Conservation (phyloP, 352 stramenopile species). For the Hyaloperonospora arabidopsidis region DNA sequence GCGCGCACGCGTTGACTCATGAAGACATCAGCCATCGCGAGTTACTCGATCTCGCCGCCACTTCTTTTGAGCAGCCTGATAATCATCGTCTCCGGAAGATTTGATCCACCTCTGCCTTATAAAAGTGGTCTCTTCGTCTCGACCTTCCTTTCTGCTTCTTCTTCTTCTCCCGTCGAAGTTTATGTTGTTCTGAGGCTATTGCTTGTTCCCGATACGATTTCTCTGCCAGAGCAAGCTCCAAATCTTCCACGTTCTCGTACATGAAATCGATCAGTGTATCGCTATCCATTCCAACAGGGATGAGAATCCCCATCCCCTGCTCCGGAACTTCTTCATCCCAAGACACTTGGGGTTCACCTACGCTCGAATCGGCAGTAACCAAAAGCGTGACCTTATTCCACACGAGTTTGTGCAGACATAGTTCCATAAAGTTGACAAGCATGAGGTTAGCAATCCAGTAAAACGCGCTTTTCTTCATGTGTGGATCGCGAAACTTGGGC, state of each 20-base stretch:
- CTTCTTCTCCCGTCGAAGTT: slow-evolving; percentile 17
- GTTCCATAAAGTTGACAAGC: slow-evolving; percentile 78
- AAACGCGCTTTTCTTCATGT: slow-evolving; percentile 56
- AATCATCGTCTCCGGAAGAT: slow-evolving; percentile 32
- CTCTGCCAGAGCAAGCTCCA: slow-evolving; percentile 44
- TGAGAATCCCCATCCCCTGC: slow-evolving; percentile 59
- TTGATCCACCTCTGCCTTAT: slow-evolving; percentile 39
- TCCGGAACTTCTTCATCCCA: slow-evolving; percentile 49
- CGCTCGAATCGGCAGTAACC: slow-evolving; percentile 36
- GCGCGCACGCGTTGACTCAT: too few species aligned
- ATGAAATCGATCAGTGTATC: slow-evolving; percentile 49
- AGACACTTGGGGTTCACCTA: slow-evolving; percentile 34
- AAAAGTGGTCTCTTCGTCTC: slow-evolving; percentile 43
- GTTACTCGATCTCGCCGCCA: too few species aligned
- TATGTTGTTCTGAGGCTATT: slow-evolving; percentile 13
- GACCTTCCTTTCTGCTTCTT: slow-evolving; percentile 17
- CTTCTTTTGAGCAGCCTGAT: too few species aligned
- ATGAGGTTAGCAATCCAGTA: slow-evolving; percentile 72
- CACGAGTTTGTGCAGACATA: slow-evolving; percentile 68
- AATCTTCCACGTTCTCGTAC: slow-evolving; percentile 53
- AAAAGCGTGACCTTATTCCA: slow-evolving; percentile 81
- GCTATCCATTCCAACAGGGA: slow-evolving; percentile 54
- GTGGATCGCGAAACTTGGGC: slow-evolving; percentile 41
- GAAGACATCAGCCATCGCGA: too few species aligned
- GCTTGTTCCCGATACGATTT: slow-evolving; percentile 15